Base-by-base conservation (phyloP, 805 yeast species). In the Metschnikowia borealis region DNA sequence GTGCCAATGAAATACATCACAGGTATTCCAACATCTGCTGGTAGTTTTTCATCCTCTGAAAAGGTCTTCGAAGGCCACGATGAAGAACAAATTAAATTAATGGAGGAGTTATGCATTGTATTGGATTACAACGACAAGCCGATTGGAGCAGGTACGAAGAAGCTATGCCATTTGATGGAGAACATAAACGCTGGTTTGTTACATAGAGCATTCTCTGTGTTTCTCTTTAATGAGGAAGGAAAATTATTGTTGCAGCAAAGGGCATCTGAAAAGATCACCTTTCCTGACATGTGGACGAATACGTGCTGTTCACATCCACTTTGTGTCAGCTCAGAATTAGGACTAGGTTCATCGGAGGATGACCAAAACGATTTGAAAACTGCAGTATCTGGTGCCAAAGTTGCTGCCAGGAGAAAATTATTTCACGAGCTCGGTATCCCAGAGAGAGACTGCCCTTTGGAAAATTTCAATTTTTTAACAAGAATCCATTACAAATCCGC, bases 241-340 rank as follows among this genome's bases (percentile, higher is more conserved):
- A 78, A 86, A 68, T 77, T 94, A 54, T 76, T 94, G 51, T 75
- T 94, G 58, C 99, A 94, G 72, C 97, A 92, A 72, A 83, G 99
- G 60, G 98, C 99, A 0, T 83, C 84, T 45, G 98, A 94, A 66
- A 94, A 94, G 68, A 94, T 94, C 71, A 94, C 99, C 1, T 94
- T 94, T 69, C 96, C 98, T 0, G 83, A 83, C 51, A 83, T 91
- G 85, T 94, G 99, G 99, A 94, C 99, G 23, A 94, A 94, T 68
- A 94, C 99, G 1, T 94, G 99, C 71, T 94, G 99, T 68, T 91
- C 98, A 1, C 99, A 94, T 67, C 99, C 99, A 8, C 75, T 94
- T 47, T 89, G 96, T 48, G 81, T 89, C 34, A 79, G 84, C 36
- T 73, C 81, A 35, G 99, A 94, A 68, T 73, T 90, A 64, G 97